A percentile compares a stretch with the other conserved stretches of the same genome.
Conservation (phyloP, 2,329 filamentous ascomycete genomes). For the Monosporascus sp. region DNA sequence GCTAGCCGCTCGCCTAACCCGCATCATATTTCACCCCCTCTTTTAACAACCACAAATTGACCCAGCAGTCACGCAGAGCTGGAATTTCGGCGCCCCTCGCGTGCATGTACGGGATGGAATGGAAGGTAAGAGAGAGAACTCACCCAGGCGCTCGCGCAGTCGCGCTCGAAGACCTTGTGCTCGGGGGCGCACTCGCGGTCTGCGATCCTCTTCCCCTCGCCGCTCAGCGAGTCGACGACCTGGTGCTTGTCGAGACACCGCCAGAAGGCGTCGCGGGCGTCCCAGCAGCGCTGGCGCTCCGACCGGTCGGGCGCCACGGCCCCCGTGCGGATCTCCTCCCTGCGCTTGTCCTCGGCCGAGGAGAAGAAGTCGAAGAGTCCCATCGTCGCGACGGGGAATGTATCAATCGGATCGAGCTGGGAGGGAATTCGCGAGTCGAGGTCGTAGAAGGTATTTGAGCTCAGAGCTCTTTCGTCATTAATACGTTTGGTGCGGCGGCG, state of each 20-base stretch:
- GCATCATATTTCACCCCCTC: too few relatives aligned
- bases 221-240: conserved; percentile 68
- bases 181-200: conserved; percentile 54
- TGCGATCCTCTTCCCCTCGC: conserved; percentile 48
- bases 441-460: neutral
- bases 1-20: too few relatives aligned
- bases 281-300: conserved; percentile 82
- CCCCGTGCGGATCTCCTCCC: conserved; percentile 50
- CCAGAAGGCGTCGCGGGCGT: conserved; percentile 83
- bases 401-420: neutral
- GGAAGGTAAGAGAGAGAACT: conserved; percentile 27
- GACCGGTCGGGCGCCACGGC: conserved; percentile 75
- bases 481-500: neutral
- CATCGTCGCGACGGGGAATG: conserved; percentile 29
- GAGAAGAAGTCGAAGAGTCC: conserved; percentile 41
- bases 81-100: too few relatives aligned
- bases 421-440: neutral
- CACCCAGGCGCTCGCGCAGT: conserved; percentile 90
- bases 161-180: conserved; percentile 66
- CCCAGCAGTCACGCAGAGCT: too few relatives aligned
- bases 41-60: too few relatives aligned
- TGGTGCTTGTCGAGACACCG: conserved; percentile 74
- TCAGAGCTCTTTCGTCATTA: neutral
- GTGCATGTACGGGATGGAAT: too few relatives aligned
- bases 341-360: conserved; percentile 40